These are phyloP conservation scores for Plasmodium chabaudi DNA, from an alignment of 169 alveolate species.

Conservation along the genomic window DNA sequence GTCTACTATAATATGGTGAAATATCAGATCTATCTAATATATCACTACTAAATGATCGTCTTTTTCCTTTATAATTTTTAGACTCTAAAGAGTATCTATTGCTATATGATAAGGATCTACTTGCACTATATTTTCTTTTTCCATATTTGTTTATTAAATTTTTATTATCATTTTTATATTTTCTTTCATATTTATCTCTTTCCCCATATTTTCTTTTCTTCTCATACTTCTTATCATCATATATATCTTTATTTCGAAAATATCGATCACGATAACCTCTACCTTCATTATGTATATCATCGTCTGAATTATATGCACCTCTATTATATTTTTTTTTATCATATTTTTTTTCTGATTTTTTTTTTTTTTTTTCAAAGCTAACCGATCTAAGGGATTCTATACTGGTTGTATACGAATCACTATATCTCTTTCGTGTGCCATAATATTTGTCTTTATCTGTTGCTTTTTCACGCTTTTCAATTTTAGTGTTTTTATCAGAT, in stretches of 20 bases:
- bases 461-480: neutral
- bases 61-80: too few relatives aligned
- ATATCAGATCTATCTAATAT: too few relatives aligned
- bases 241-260: neutral
- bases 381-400: neutral
- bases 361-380: neutral
- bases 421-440: neutral
- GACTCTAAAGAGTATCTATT: neutral
- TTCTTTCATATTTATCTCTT: neutral
- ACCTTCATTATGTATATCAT: neutral
- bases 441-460: neutral
- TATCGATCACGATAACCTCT: too few relatives aligned
- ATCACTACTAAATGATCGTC: too few relatives aligned
- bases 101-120: neutral
- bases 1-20: too few relatives aligned
- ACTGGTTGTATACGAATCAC: conserved; percentile 1
- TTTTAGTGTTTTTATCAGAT: neutral
- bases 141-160: neutral
- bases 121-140: neutral
- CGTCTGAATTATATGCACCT: neutral
- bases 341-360: neutral
- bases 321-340: neutral
- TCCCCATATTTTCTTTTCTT: conserved; percentile 5
- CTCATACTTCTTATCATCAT: conserved; percentile 20
- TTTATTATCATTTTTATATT: neutral